Base-by-base conservation (phyloP, 768 basidiomycete genomes). In the Lentinus brumalis region DNA sequence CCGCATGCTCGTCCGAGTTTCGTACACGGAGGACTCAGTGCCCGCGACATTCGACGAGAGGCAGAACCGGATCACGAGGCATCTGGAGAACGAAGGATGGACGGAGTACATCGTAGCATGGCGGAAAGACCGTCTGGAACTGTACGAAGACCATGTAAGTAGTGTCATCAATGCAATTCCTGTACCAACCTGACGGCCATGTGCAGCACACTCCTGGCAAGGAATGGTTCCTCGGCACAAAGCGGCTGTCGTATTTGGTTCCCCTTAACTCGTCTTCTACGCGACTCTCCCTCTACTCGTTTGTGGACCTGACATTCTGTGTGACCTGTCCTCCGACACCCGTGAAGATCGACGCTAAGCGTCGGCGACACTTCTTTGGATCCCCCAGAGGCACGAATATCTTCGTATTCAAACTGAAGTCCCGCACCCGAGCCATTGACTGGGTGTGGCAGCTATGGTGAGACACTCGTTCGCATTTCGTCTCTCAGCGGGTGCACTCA, bases 371-470 rank as follows among this genome's bases (percentile, higher is more conserved):
- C 58, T 80, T 89, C 57, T 79, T 77, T 56, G 74, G 79, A 11
- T 71, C 75, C 0, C 82, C 80, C 53, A 82, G 83, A 61, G 93
- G 94, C 5, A 92, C 88, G 0, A 89, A 94, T 63, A 83, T 96
- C 30, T 96, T 95, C 71, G 80, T 96, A 31, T 91, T 96, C 74
- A 96, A 96, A 68, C 67, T 79, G 16, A 92, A 89, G 71, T 87
- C 86, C 63, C 84, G 91, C 31, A 86, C 89, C 5, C 79, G 93
- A 53, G 88, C 91, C 1, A 80, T 84, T 41, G 94, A 97, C 72
- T 98, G 96, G 96, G 79, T 86, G 47, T 97, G 94, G 95, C 81
- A 85, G 54, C 76, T 97, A 49, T 94, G 92, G 94, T 88, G 65
- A 15, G 58, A 5, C 32, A 29, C 45, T 11, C 30, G 40, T 16